Conservation (phyloP, 2,329 filamentous ascomycete species). For the Diaporthe vexans region DNA sequence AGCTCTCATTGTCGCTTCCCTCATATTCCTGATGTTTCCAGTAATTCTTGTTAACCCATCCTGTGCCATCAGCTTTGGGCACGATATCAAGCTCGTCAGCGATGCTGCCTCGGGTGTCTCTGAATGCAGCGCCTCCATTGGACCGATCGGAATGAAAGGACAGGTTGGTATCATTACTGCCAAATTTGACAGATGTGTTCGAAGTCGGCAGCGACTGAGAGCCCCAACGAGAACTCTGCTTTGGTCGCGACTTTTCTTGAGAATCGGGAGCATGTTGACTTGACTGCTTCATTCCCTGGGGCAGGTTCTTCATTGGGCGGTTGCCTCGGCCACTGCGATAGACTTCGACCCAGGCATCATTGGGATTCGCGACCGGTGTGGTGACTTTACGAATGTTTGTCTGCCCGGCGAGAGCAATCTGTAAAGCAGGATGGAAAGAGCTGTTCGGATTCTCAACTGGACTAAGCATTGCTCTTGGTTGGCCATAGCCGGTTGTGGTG, state of each 20-base stretch:
- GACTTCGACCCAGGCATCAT: background rate
- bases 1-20: background rate
- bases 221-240: constrained; percentile 7
- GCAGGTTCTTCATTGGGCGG: background rate
- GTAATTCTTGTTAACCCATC: constrained; percentile 29
- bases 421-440: constrained; percentile 9
- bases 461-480: no score
- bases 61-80: constrained; percentile 20
- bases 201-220: constrained; percentile 39
- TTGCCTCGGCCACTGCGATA: background rate
- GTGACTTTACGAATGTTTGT: background rate
- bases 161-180: background rate
- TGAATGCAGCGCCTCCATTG: background rate
- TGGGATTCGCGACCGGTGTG: background rate
- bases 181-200: background rate
- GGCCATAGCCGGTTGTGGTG: background rate
- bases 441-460: background rate
- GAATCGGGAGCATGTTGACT: background rate
- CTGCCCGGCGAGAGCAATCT: background rate
- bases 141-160: constrained; percentile 1
- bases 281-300: background rate
- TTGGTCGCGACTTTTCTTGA: constrained; percentile 34
- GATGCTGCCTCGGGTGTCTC: constrained; percentile 37
- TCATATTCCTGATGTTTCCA: constrained; percentile 31
- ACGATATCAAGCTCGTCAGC: constrained; percentile 38